Percentiles rank a stretch among this genome's conserved stretches.
These are phyloP conservation scores for Chlorella vulgaris DNA, from an alignment of 139 green algal species.

Conservation along the genomic window DNA sequence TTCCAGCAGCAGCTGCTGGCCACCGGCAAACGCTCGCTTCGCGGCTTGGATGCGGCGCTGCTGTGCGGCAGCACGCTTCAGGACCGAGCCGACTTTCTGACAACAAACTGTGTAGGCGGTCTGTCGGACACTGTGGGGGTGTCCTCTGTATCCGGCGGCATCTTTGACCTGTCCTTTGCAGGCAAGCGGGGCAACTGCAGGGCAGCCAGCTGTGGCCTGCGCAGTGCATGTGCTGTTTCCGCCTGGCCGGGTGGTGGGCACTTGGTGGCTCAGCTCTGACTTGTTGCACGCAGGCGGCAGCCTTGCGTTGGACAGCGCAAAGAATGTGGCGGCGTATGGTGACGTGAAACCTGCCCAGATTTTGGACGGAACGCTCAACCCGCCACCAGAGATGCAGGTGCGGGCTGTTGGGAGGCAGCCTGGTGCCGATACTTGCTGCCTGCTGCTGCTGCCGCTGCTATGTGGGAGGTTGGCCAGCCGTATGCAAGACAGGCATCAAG, in stretches of 20 bases:
- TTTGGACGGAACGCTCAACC: not conserved
- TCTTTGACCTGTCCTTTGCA: slow-evolving; percentile 36
- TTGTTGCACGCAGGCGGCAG: slow-evolving; percentile 10
- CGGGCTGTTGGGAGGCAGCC: not conserved
- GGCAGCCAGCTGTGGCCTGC: not conserved
- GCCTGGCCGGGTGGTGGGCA: no score
- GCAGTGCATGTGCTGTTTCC: no score
- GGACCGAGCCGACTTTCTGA: slow-evolving; percentile 19
- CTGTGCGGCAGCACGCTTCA: slow-evolving; percentile 21
- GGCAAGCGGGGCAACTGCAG: not conserved
- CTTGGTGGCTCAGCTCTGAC: no score
- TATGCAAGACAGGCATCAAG: no score
- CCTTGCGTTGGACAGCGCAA: not conserved
- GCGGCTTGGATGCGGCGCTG: slow-evolving; percentile 9
- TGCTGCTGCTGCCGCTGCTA: no score
- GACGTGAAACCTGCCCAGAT: slow-evolving; percentile 22
- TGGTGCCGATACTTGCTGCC: no score
- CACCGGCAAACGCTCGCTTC: not conserved
- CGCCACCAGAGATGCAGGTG: slow-evolving; percentile 36
- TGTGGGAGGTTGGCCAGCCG: no score
- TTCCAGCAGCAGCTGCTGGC: slow-evolving; percentile 17
- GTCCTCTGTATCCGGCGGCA: not conserved
- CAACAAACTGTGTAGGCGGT: slow-evolving; percentile 16
- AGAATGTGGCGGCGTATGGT: slow-evolving; percentile 23
- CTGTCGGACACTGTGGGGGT: slow-evolving; percentile 15